Conservation (phyloP, 2,329 filamentous ascomycete species). For the Xylaria sp. region DNA sequence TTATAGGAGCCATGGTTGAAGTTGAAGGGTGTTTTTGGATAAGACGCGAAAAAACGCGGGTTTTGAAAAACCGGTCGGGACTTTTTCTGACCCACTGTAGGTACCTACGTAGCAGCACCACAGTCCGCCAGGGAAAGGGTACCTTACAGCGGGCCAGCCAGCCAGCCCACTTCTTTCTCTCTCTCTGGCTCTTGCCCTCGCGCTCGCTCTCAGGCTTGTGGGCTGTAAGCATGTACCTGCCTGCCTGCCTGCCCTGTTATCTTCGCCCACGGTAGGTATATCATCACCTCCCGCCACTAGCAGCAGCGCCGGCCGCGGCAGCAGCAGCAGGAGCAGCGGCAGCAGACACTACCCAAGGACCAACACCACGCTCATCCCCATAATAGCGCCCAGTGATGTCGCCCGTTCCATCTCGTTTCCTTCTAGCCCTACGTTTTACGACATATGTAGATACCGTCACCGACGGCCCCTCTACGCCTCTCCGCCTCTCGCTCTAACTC, state of each 20-base stretch:
- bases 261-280: slow-evolving; percentile 17
- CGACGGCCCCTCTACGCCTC: background rate
- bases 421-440: slow-evolving; percentile 27
- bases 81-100: too few species aligned
- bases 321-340: background rate
- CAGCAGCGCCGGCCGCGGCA: background rate
- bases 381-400: slow-evolving; percentile 18
- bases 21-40: too few species aligned
- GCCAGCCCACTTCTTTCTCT: slow-evolving; percentile 30
- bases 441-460: slow-evolving; percentile 30
- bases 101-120: background rate
- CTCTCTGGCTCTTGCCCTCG: background rate
- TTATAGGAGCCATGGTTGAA: too few species aligned
- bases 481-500: background rate
- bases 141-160: slow-evolving; percentile 35
- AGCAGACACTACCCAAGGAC: background rate
- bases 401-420: slow-evolving; percentile 7
- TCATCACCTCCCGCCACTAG: slow-evolving; percentile 26
- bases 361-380: slow-evolving; percentile 1
- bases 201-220: background rate
- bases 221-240: slow-evolving; percentile 1
- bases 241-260: slow-evolving; percentile 1
- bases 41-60: too few species aligned
- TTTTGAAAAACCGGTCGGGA: too few species aligned
- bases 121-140: slow-evolving; percentile 17